Percentiles rank a stretch among this genome's conserved stretches.
phyloP scores from a whole-genome alignment of 257 asterid species.

The Primulina tabacum region DNA sequence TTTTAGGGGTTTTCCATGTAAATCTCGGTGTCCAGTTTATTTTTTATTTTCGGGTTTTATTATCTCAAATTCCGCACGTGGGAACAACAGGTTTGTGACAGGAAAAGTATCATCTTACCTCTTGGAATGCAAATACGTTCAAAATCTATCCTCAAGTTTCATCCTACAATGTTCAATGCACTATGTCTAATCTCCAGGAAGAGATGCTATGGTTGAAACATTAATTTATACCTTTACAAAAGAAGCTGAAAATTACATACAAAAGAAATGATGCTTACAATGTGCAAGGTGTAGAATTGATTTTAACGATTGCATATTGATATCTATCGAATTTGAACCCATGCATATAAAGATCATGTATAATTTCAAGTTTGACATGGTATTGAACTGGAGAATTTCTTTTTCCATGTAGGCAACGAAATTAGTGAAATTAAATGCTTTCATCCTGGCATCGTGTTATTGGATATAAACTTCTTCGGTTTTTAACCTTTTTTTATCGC shows the following conservation, averaged over 20 bases:
- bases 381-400: not conserved
- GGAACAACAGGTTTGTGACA: not conserved
- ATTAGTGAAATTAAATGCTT: not conserved
- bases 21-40: too few relatives aligned
- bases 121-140: not conserved
- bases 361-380: not conserved
- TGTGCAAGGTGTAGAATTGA: not conserved
- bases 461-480: constrained; percentile 1
- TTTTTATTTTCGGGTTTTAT: too few relatives aligned
- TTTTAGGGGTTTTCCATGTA: too few relatives aligned
- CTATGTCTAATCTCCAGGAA: not conserved
- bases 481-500: constrained; percentile 14
- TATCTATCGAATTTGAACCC: not conserved
- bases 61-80: too few relatives aligned
- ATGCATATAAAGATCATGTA: not conserved
- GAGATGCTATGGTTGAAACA: not conserved
- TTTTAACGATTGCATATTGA: not conserved
- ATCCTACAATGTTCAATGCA: not conserved
- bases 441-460: not conserved
- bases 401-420: not conserved
- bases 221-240: too few relatives aligned
- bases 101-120: not conserved
- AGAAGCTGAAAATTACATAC: not conserved
- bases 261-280: not conserved
- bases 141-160: too few relatives aligned